Evolutionary conservation across 805 yeast genomes (phyloP).

Genomic region (Monosporozyma yasuniensis): DNA sequence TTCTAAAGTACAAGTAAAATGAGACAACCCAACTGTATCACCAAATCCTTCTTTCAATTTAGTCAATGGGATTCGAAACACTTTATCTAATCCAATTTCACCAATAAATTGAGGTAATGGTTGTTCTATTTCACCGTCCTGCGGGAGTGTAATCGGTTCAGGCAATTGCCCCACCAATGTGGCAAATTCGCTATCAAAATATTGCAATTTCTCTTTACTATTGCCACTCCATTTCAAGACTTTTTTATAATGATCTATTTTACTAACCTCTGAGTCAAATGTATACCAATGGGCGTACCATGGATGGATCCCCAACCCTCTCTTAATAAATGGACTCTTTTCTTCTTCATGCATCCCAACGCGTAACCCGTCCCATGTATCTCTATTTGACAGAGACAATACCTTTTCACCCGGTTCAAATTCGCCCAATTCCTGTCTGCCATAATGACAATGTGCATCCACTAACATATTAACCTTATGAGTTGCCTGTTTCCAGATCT

Average conservation of each 20-base stretch:
- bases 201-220: not conserved
- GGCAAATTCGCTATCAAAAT: not conserved
- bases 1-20: slow-evolving; percentile 27
- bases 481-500: too few relatives aligned
- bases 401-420: not conserved
- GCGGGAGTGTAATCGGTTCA: not conserved
- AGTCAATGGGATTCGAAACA: slow-evolving; percentile 55
- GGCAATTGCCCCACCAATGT: not conserved
- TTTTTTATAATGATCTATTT: slow-evolving; percentile 45
- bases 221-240: slow-evolving; percentile 33
- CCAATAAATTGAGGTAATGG: slow-evolving; percentile 47
- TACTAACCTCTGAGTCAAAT: slow-evolving; percentile 16
- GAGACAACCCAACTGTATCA: slow-evolving; percentile 12
- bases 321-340: not conserved
- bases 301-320: slow-evolving; percentile 68
- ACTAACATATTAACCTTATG: slow-evolving; percentile 11
- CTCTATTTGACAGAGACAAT: not conserved
- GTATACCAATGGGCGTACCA: slow-evolving; percentile 74
- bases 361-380: not conserved
- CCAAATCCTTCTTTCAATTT: slow-evolving; percentile 12
- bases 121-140: slow-evolving; percentile 18
- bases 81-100: slow-evolving; percentile 84
- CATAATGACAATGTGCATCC: slow-evolving; percentile 33
- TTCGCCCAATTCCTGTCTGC: not conserved
- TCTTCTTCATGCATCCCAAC: slow-evolving; percentile 20